phyloP scores from a whole-genome alignment of 2,329 filamentous ascomycete species.

The Trichoderma sp. region DNA sequence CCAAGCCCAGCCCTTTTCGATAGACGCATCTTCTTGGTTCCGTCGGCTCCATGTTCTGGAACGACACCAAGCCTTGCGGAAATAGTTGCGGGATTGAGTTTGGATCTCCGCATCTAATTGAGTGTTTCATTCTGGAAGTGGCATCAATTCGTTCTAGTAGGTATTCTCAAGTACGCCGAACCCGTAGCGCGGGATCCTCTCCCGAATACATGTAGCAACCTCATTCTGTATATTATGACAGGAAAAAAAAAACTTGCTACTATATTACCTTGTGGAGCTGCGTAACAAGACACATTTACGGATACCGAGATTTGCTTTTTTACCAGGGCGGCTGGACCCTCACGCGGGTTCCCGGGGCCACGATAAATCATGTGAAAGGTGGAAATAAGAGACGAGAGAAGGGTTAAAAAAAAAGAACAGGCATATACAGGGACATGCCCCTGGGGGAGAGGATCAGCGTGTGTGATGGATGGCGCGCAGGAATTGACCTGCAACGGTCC shows the following conservation, averaged over 20 bases:
- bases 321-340: not conserved
- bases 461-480: not conserved
- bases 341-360: not conserved
- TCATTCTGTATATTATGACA: not conserved
- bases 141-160: not conserved
- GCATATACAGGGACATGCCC: not conserved
- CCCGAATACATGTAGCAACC: not conserved
- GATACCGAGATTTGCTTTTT: constrained; percentile 12
- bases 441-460: not conserved
- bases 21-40: not conserved
- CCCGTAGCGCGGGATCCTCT: not conserved
- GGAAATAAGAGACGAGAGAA: not conserved
- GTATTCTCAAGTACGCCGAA: not conserved
- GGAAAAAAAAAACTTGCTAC: not conserved
- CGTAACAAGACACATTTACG: not conserved
- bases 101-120: not conserved
- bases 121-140: not conserved
- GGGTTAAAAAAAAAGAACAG: not conserved
- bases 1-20: not conserved
- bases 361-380: not conserved
- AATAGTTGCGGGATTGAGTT: not conserved
- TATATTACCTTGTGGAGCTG: not conserved
- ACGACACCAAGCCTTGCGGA: not conserved
- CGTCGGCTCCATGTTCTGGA: not conserved
- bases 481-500: not conserved